Evolutionary conservation across 192 early-diverging fungal genomes (phyloP).

Genomic region (Coemansia sp.): DNA sequence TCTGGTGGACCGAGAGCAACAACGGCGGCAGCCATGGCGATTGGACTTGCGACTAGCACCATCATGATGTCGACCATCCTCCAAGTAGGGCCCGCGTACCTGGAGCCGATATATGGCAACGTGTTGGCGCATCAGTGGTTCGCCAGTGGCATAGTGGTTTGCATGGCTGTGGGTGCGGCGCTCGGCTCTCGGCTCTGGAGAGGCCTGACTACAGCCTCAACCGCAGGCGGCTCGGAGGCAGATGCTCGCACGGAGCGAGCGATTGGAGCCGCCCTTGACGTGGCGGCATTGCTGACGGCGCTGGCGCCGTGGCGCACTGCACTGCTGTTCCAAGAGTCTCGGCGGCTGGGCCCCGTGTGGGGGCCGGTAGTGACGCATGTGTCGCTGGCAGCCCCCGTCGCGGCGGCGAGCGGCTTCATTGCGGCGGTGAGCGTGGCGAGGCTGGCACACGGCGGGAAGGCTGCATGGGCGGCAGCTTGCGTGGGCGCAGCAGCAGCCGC

Average conservation of each 20-base stretch:
- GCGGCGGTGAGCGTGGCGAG: constrained; percentile 46
- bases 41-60: constrained; percentile 20
- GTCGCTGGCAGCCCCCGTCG: constrained; percentile 54
- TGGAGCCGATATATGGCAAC: constrained; percentile 70
- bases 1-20: background rate
- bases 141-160: constrained; percentile 31
- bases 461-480: background rate
- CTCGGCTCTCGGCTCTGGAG: constrained; percentile 8
- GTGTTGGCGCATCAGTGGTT: constrained; percentile 59
- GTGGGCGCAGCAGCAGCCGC: constrained; percentile 10
- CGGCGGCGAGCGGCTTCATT: constrained; percentile 53
- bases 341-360: constrained; percentile 57
- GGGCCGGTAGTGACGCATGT: constrained; percentile 61
- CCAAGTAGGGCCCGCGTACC: constrained; percentile 55
- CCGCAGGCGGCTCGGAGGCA: background rate
- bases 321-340: constrained; percentile 55
- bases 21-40: constrained; percentile 10
- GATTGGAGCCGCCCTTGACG: constrained; percentile 52
- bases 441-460: constrained; percentile 8
- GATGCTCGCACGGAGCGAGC: constrained; percentile 32
- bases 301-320: constrained; percentile 48
- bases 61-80: constrained; percentile 39
- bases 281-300: constrained; percentile 54
- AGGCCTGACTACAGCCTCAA: background rate
- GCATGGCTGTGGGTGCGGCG: constrained; percentile 52